Percentiles rank a stretch among this genome's conserved stretches.
phyloP scores from a whole-genome alignment of 352 stramenopile genomes.

The Pythium rishiriense region DNA sequence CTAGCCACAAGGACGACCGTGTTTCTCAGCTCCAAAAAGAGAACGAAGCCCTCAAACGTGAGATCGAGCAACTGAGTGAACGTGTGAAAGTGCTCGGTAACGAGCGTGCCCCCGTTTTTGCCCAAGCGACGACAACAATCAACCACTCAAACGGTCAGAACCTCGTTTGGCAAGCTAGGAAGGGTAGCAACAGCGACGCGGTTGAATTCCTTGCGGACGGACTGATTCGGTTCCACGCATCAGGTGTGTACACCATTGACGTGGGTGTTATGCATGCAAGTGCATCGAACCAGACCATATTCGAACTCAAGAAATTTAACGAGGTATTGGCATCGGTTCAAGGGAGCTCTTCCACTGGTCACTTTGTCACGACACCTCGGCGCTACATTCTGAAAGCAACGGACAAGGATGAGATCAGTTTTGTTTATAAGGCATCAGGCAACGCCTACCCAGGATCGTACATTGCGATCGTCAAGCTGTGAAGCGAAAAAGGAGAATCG shows the following conservation, averaged over 20 bases:
- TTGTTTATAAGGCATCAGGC: neutral
- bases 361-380: neutral
- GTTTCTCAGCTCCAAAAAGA: neutral
- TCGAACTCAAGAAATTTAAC: neutral
- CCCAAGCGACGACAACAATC: neutral
- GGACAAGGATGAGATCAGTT: neutral
- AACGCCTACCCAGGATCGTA: slow-evolving; percentile 3
- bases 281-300: neutral
- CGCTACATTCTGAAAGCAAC: neutral
- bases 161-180: neutral
- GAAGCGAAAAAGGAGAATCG: no score
- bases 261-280: neutral
- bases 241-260: neutral
- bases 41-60: neutral
- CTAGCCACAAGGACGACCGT: neutral
- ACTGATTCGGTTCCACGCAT: neutral
- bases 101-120: neutral
- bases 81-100: no score
- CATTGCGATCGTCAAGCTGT: slow-evolving; percentile 6
- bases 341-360: neutral
- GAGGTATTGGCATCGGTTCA: neutral
- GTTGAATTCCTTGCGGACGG: neutral
- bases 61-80: neutral
- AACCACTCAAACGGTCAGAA: neutral
- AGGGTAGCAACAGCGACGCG: neutral